Evolutionary conservation across 805 yeast genomes (phyloP).

Genomic region (Teunomyces stri): DNA sequence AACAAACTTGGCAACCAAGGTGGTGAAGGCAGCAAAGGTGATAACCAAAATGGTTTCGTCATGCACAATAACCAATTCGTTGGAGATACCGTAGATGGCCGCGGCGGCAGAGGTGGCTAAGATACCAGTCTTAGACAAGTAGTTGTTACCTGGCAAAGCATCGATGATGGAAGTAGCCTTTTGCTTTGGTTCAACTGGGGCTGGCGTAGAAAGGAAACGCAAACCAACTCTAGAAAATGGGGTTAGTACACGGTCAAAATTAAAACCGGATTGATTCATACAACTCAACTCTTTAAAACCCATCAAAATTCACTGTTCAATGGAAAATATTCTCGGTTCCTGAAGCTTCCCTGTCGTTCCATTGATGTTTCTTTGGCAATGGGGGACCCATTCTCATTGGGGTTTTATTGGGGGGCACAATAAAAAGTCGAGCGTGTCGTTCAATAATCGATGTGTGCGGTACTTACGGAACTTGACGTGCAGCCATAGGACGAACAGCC

Average conservation of each 20-base stretch:
- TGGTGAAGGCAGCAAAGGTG: conserved; percentile 76
- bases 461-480: conserved; percentile 46
- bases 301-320: too few species aligned
- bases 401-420: too few species aligned
- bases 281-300: too few species aligned
- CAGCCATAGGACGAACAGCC: conserved; percentile 43
- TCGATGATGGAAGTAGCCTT: conserved; percentile 88
- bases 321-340: neutral
- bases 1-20: conserved; percentile 75
- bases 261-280: too few species aligned
- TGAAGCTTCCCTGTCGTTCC: too few species aligned
- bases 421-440: too few species aligned
- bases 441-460: too few species aligned
- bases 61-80: conserved; percentile 88
- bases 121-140: conserved; percentile 89
- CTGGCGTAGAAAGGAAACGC: conserved; percentile 64
- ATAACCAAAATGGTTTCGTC: conserved; percentile 87
- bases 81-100: conserved; percentile 88
- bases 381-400: too few species aligned
- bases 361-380: too few species aligned
- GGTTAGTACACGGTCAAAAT: conserved; percentile 26
- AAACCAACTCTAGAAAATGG: conserved; percentile 46
- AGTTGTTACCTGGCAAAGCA: conserved; percentile 88
- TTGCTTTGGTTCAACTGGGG: conserved; percentile 77
- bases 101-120: conserved; percentile 95